Evolutionary conservation across 768 basidiomycete species (phyloP).

Genomic region (Lentinula edodes): DNA sequence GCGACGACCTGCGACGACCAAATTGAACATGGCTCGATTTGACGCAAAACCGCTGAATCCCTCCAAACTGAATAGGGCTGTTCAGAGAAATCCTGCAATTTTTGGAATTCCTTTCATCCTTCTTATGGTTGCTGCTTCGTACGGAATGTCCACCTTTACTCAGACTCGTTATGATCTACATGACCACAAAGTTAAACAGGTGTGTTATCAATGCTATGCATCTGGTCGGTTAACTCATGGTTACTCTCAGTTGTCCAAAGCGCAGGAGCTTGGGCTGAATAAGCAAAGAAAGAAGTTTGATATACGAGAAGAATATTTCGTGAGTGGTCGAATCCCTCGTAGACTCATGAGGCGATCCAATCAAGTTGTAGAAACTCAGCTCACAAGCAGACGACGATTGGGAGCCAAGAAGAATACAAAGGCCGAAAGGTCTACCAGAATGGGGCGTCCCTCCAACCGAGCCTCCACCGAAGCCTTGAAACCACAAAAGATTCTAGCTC

Average conservation of each 20-base stretch:
- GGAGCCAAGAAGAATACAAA: conserved; percentile 80
- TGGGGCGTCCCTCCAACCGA: conserved; percentile 84
- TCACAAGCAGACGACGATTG: conserved; percentile 64
- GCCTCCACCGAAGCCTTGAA: conserved; percentile 21
- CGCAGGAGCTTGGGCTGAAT: conserved; percentile 73
- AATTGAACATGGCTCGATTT: conserved; percentile 42
- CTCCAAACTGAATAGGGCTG: conserved; percentile 31
- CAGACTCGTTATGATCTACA: conserved; percentile 90
- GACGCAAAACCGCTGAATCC: conserved; percentile 39
- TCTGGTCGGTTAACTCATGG: not conserved
- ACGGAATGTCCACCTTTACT: conserved; percentile 75
- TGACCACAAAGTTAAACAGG: conserved; percentile 70
- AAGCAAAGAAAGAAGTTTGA: conserved; percentile 77
- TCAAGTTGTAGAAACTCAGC: conserved; percentile 52
- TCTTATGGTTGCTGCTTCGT: conserved; percentile 83
- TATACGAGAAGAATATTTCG: conserved; percentile 93
- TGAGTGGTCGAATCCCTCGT: conserved; percentile 38
- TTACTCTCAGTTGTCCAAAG: conserved; percentile 53
- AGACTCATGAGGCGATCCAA: not conserved
- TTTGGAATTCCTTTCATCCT: conserved; percentile 88
- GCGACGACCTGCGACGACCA: not conserved
- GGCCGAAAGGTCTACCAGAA: conserved; percentile 86
- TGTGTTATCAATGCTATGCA: conserved; percentile 19
- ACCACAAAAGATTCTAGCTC: not conserved
- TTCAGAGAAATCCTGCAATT: conserved; percentile 58